Evolutionary conservation across 805 yeast genomes (phyloP).

Genomic region (Myxozyma geophila): DNA sequence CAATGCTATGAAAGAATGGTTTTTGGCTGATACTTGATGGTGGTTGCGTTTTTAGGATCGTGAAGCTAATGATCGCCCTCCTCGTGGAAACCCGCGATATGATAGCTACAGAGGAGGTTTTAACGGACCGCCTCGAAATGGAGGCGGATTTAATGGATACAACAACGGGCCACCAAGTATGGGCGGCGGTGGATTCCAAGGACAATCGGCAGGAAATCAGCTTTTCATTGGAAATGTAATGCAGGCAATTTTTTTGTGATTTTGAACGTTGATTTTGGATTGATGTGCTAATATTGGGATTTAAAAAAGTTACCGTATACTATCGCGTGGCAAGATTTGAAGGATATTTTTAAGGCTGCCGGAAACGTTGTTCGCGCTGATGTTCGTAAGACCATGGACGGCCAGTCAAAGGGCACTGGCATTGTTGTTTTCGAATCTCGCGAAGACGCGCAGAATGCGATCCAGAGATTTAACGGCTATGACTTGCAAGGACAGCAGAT

Average conservation of each 20-base stretch:
- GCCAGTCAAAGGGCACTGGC: slow-evolving; percentile 86
- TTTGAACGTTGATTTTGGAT: not conserved
- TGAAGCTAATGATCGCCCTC: slow-evolving; percentile 43
- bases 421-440: slow-evolving; percentile 69
- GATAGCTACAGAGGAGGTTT: slow-evolving; percentile 11
- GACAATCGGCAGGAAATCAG: slow-evolving; percentile 35
- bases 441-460: slow-evolving; percentile 74
- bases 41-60: slow-evolving; percentile 54
- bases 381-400: slow-evolving; percentile 64
- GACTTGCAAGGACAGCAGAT: slow-evolving; percentile 75
- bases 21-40: not conserved
- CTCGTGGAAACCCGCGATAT: slow-evolving; percentile 10
- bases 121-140: slow-evolving; percentile 8
- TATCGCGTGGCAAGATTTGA: slow-evolving; percentile 81
- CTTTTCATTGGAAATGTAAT: slow-evolving; percentile 37
- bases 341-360: slow-evolving; percentile 77
- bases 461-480: slow-evolving; percentile 68
- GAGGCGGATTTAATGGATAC: slow-evolving; percentile 21
- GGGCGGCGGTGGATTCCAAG: slow-evolving; percentile 27
- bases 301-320: slow-evolving; percentile 83
- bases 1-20: not conserved
- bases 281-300: slow-evolving; percentile 51
- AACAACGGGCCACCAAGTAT: slow-evolving; percentile 7
- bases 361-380: slow-evolving; percentile 87
- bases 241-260: slow-evolving; percentile 4